Conservation (phyloP, 1,284 basidiomycete genomes). For the Pisolithus thermaeus region DNA sequence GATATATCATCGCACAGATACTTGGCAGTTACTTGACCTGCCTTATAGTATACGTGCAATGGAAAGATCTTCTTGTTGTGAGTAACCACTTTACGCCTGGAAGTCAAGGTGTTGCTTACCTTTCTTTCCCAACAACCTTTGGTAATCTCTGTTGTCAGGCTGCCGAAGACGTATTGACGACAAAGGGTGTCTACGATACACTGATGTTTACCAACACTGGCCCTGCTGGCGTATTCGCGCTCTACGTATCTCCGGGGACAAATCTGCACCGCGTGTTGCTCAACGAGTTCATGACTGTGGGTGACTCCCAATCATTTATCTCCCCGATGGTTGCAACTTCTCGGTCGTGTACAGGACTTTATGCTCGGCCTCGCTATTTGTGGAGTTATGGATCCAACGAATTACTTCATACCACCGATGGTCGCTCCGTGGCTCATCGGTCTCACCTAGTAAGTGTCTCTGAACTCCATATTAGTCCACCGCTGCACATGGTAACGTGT, state of each 20-base stretch:
- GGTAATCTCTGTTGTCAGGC: conserved; percentile 15
- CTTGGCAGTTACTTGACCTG: conserved; percentile 59
- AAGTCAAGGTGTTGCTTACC: not conserved
- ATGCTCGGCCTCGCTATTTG: conserved; percentile 57
- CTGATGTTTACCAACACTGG: conserved; percentile 55
- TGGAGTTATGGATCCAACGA: conserved; percentile 56
- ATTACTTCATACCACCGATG: conserved; percentile 50
- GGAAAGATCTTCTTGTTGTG: conserved; percentile 44
- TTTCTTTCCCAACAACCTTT: not conserved
- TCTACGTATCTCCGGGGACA: conserved; percentile 44
- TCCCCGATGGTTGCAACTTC: not conserved
- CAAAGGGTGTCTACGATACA: conserved; percentile 35
- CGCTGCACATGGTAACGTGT: not conserved
- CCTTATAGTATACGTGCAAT: conserved; percentile 56
- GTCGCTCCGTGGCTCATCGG: conserved; percentile 48
- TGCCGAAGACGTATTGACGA: conserved; percentile 37
- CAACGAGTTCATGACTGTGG: conserved; percentile 61
- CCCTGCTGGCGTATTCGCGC: conserved; percentile 57
- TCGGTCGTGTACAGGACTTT: conserved; percentile 44
- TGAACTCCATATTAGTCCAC: not conserved
- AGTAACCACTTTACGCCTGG: conserved; percentile 7
- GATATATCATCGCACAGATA: conserved; percentile 61
- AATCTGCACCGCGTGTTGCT: conserved; percentile 51
- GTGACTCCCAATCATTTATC: conserved; percentile 13
- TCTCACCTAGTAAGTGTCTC: conserved; percentile 41